phyloP scores from a whole-genome alignment of 2,329 filamentous ascomycete species.

The Verticillium albo-atrum region DNA sequence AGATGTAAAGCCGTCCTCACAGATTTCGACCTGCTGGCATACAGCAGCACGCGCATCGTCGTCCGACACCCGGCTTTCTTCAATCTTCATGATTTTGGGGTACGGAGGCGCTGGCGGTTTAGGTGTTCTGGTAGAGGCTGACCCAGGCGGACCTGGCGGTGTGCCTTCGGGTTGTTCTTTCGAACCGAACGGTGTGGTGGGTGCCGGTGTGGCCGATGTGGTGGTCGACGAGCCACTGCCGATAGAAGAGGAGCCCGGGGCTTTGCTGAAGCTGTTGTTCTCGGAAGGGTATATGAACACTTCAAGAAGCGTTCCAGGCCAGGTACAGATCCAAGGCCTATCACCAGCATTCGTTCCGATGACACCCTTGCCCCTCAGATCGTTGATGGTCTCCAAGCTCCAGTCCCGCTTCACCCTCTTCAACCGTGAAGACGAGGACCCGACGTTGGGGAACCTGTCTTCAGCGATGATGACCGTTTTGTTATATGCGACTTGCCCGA shows the following conservation, averaged over 20 bases:
- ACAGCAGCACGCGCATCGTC: conserved; percentile 28
- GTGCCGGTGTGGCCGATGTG: not conserved
- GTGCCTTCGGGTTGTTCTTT: not conserved
- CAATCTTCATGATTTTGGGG: conserved; percentile 49
- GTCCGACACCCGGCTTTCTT: conserved; percentile 43
- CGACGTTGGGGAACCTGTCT: conserved; percentile 23
- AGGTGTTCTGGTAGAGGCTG: not conserved
- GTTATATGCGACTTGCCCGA: conserved; percentile 45
- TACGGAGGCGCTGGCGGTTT: conserved; percentile 28
- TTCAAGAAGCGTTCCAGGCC: conserved; percentile 51
- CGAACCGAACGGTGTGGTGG: conserved; percentile 4
- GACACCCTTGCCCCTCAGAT: conserved; percentile 32
- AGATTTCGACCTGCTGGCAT: conserved; percentile 46
- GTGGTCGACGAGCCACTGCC: not conserved
- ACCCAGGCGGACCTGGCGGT: not conserved
- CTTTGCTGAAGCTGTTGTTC: conserved; percentile 34
- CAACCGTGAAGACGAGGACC: conserved; percentile 8
- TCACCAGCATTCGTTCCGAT: conserved; percentile 38
- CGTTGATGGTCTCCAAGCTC: conserved; percentile 8
- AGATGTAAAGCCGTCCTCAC: conserved; percentile 29
- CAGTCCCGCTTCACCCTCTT: conserved; percentile 18
- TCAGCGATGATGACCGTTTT: conserved; percentile 53
- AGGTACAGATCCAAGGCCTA: conserved; percentile 54
- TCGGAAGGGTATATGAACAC: conserved; percentile 53
- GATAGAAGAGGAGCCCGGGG: not conserved